Evolutionary conservation across 2,329 filamentous ascomycete genomes (phyloP).

Genomic region (Graphilbum fragrans): DNA sequence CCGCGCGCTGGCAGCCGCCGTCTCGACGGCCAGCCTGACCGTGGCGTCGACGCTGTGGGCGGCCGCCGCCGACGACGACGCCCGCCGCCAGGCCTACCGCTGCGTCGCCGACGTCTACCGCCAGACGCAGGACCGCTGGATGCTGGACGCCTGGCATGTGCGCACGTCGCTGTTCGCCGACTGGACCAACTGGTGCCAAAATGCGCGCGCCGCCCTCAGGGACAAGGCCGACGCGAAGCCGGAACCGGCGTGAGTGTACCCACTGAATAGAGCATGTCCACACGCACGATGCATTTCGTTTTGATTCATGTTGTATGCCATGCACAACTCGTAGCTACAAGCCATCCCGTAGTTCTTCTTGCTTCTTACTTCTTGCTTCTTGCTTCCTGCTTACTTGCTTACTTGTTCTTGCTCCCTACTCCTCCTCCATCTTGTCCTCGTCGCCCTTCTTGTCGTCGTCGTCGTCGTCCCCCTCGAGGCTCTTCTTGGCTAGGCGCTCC

Average conservation of each 20-base stretch:
- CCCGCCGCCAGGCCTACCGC: conserved; percentile 36
- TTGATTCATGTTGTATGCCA: no score
- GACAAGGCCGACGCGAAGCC: not conserved
- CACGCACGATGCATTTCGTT: no score
- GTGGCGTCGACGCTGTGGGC: conserved; percentile 50
- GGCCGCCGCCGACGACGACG: conserved; percentile 23
- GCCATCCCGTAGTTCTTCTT: no score
- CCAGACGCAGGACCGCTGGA: conserved; percentile 46
- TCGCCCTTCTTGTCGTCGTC: conserved; percentile 55
- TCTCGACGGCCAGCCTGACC: conserved; percentile 60
- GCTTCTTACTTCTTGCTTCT: not conserved
- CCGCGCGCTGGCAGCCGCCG: conserved; percentile 61
- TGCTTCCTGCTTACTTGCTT: not conserved
- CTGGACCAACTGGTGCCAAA: conserved; percentile 56
- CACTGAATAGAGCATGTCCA: not conserved
- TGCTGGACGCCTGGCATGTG: conserved; percentile 45
- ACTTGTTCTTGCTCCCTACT: not conserved
- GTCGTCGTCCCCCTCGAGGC: conserved; percentile 77
- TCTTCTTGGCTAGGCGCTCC: conserved; percentile 82
- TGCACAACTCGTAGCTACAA: no score
- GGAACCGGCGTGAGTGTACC: no score
- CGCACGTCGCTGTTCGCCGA: conserved; percentile 57
- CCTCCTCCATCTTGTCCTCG: conserved; percentile 78
- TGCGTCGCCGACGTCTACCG: conserved; percentile 53
- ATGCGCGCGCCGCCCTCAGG: not conserved